Evolutionary conservation across 2,329 filamentous ascomycete genomes (phyloP), one percentile per base, ranked within the genome.

Genomic region (Pestalotiopsis sp.): DNA sequence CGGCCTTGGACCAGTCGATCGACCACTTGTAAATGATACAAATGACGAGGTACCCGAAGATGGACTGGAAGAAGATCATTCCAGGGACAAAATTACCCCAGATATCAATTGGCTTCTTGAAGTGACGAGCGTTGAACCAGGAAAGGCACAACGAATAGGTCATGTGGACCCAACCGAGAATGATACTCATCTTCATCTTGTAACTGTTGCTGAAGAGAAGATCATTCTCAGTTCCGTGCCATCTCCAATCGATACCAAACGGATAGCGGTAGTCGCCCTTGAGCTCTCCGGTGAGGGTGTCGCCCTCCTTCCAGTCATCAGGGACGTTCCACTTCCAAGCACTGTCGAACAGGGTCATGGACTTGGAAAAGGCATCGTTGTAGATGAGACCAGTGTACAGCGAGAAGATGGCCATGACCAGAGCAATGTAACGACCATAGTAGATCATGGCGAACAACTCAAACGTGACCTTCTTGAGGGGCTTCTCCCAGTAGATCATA

Each of bases 111-210:
- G 93, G 93, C 72, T 91, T 93, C 85, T 95, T 95, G 87, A 98
- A 99, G 82, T 98, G 94, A 68, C 91, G 91, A 64, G 94, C 95
- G 78, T 99, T 99, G 86, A 97, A 89, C 77, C 93, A 96, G 27
- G 96, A 92, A 78, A 97, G 91, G 84, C 93, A 95, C 60, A 99
- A 89, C 20, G 96, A 98, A 84, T 97, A 99, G 3, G 96, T 99
- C 96, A 99, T 99, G 84, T 98, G 95, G 69, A 90, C 90, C 96
- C 97, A 99, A 80, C 97, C 96, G 72, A 99, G 88, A 73, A 99
- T 89, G 79, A 99, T 98, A 85, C 93, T 97, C 83, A 99, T 93
- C 87, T 99, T 99, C 96, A 99, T 99, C 91, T 99, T 99, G 88
- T 96, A 97, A 82, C 93, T 97, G 91, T 99, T 99, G 80, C 90